Percentiles rank a stretch among this genome's conserved stretches.
Conservation (phyloP, 176 grass and related monocot species). For the Dendrocalamus sinicus region DNA sequence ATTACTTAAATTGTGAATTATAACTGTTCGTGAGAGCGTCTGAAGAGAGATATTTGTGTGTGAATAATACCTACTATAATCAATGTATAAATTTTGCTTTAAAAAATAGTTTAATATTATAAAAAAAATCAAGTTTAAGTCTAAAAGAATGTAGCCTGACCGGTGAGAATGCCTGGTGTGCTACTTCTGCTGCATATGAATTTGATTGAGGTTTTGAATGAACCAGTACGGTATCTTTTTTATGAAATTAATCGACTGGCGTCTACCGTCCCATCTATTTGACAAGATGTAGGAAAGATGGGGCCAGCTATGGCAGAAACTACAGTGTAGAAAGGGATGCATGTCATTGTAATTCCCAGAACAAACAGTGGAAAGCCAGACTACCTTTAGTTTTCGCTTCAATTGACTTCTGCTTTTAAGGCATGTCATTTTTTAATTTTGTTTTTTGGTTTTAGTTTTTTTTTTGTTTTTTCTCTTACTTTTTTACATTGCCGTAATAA, state of each 20-base stretch:
- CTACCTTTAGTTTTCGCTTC: background rate
- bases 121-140: no score
- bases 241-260: background rate
- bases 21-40: no score
- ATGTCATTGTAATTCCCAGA: constrained; percentile 33
- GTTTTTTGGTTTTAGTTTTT: no score
- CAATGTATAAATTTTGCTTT: no score
- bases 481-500: no score
- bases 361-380: constrained; percentile 12
- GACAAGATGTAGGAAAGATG: constrained; percentile 40
- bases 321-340: constrained; percentile 3
- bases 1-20: no score
- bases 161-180: background rate
- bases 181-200: background rate
- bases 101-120: no score
- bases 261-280: constrained; percentile 10
- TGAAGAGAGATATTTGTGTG: no score
- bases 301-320: constrained; percentile 15
- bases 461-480: no score
- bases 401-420: no score
- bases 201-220: background rate
- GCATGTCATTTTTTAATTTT: no score
- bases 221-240: background rate
- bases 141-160: background rate
- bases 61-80: no score